Evolutionary conservation across 2,329 filamentous ascomycete genomes (phyloP).

Genomic region (Apiospora aurea): DNA sequence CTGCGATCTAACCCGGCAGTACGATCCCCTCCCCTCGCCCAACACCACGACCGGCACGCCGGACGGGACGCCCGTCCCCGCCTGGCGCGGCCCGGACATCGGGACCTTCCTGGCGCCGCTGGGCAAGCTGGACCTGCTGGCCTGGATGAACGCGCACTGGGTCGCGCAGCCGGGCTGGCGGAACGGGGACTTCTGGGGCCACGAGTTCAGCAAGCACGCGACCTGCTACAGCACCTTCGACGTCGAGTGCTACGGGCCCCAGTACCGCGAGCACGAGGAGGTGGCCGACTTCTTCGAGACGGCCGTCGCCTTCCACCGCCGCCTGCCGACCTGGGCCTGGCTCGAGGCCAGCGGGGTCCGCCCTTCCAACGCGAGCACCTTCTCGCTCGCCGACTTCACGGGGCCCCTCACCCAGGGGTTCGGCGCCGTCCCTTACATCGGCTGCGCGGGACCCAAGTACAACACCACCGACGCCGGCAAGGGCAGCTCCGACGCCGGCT

Average conservation of each 20-base stretch:
- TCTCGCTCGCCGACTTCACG: slow-evolving; percentile 61
- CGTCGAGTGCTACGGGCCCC: slow-evolving; percentile 67
- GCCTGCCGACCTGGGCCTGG: slow-evolving; percentile 67
- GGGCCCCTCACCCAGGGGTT: slow-evolving; percentile 55
- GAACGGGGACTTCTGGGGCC: slow-evolving; percentile 69
- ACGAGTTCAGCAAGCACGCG: slow-evolving; percentile 73
- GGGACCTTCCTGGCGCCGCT: slow-evolving; percentile 65
- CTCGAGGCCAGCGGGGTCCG: slow-evolving; percentile 59
- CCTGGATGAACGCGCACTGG: slow-evolving; percentile 73
- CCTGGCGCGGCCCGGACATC: slow-evolving; percentile 65
- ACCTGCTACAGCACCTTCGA: slow-evolving; percentile 74
- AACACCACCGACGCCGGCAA: slow-evolving; percentile 66
- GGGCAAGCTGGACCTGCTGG: slow-evolving; percentile 65
- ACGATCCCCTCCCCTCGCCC: slow-evolving; percentile 66
- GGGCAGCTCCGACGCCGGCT: slow-evolving; percentile 61
- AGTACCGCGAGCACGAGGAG: slow-evolving; percentile 62
- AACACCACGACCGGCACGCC: slow-evolving; percentile 67
- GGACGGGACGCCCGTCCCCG: slow-evolving; percentile 59
- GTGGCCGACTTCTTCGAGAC: slow-evolving; percentile 71
- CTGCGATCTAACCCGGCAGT: slow-evolving; percentile 70
- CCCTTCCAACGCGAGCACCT: slow-evolving; percentile 65
- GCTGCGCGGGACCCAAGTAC: slow-evolving; percentile 65
- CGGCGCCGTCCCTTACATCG: slow-evolving; percentile 65
- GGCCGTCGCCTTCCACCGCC: slow-evolving; percentile 62
- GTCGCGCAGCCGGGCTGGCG: slow-evolving; percentile 58